phyloP scores from a whole-genome alignment of 495 filamentous ascomycete genomes.

The Neurospora cerealis region DNA sequence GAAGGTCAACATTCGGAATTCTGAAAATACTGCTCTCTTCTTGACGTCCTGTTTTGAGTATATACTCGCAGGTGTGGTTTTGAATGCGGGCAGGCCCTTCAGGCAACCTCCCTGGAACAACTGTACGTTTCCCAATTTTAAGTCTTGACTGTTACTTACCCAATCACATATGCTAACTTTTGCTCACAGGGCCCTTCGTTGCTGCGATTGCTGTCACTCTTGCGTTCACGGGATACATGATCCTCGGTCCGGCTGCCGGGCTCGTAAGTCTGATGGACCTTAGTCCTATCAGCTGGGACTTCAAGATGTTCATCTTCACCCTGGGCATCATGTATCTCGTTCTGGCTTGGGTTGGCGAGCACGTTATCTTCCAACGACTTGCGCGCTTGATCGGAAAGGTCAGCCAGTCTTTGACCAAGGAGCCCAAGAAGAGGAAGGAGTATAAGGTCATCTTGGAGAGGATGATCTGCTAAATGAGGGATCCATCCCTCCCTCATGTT shows the following conservation, averaged over 20 bases:
- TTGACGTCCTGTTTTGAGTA: slow-evolving; percentile 90
- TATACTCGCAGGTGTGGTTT: slow-evolving; percentile 74
- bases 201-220: slow-evolving; percentile 60
- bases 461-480: slow-evolving; percentile 41
- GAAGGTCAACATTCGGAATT: slow-evolving; percentile 77
- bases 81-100: slow-evolving; percentile 85
- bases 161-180: neutral
- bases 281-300: slow-evolving; percentile 59
- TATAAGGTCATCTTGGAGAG: slow-evolving; percentile 75
- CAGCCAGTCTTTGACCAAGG: slow-evolving; percentile 43
- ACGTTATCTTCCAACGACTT: slow-evolving; percentile 55
- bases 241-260: slow-evolving; percentile 59
- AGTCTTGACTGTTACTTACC: slow-evolving; percentile 10
- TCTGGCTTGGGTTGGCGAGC: slow-evolving; percentile 60
- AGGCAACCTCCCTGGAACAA: slow-evolving; percentile 72
- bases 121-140: slow-evolving; percentile 39
- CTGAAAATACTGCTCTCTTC: slow-evolving; percentile 85
- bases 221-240: slow-evolving; percentile 62
- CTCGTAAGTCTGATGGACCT: slow-evolving; percentile 72
- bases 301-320: slow-evolving; percentile 58
- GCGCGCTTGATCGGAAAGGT: slow-evolving; percentile 56
- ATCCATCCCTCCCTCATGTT: neutral
- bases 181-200: slow-evolving; percentile 63
- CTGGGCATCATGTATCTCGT: slow-evolving; percentile 58
- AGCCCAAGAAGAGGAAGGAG: slow-evolving; percentile 67